Base-by-base conservation (phyloP, 2,329 filamentous ascomycete species). In the Macroventuria anomochaeta region DNA sequence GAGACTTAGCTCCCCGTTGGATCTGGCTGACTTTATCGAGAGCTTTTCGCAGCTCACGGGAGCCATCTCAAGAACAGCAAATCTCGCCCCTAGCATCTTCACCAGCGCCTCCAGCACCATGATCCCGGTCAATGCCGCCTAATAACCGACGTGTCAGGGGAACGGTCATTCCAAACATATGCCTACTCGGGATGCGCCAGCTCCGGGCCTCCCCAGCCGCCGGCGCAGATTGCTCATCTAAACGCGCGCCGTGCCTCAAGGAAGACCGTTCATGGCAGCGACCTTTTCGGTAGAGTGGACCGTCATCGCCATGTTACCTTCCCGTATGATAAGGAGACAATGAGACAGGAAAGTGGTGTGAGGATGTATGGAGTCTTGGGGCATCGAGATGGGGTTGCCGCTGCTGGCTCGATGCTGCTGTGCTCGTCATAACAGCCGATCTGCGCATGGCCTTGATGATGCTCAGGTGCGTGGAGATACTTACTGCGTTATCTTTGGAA, bases 191-290 rank as follows among this genome's bases (percentile, higher is more conserved):
- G 40, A 21, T 40, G 39, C 38, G 40, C 40, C 52, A 46, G 44
- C 40, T 44, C 29, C 52, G 18, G 46, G 52, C 28, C 44, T 40
- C 29, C 46, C 52, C 39, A 55, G 52, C 40, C 44, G 52, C 52
- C 23, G 18, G 52, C 39, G 44, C 39, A 55, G 52, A n/a, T 49
- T 55, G 46, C 52, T 49, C 52, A 55, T 55, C 34, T 40, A 49
- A 55, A 46, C 28, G 52, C 51, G 39, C 40, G 25, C 46, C 41
- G 40, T 44, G 20, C 46, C 44, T 49, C 26, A 55, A 54, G 40
- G 28, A 17, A 43, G 40, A 40, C 46, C 51, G 20, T 55, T 55
- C 42, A 41, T 55, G 52, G 34, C 46, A 44, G 8, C 13, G 46
- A 7, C 40, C 52, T 55, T 55, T 55, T 55, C 52, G 7, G 28